Base-by-base conservation (phyloP, 768 basidiomycete genomes). In the Podaxis sp. region DNA sequence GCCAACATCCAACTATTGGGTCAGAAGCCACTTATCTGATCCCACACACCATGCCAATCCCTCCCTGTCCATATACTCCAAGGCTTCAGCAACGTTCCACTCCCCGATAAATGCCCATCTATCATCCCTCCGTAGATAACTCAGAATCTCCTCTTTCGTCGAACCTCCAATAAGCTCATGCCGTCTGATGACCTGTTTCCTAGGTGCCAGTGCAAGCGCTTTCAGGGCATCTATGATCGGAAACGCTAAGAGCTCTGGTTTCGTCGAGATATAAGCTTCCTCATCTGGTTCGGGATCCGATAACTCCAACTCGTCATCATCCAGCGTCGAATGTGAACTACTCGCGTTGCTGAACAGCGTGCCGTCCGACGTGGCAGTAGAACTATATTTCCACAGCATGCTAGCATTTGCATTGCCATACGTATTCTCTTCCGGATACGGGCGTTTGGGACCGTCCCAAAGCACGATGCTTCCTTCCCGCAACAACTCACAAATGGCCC, bases 391-490 rank as follows among this genome's bases (percentile, higher is more conserved):
- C 89, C 89, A 91, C 36, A 89, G 68, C 8, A 69, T 68, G 36
- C 74, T 77, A 4, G 72, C 65, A 33, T 76, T 67, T 9, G 52
- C 65, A 13, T 61, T 63, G 4, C 17, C 46, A 39, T 39, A 46
- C 11, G 64, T 42, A 15, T 57, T 59, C 6, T 65, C 52, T 33
- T 63, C 59, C 0, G 74, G 74, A 58, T 73, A 71, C 1, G 77
- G 70, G 9, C 79, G 77, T 13, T 77, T 75, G 2, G 87, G 84
- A 0, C 89, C 89, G 62, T 90, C 87, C 86, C 89, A 91, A 2
- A 90, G 72, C 0, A 92, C 79, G 62, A 93, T 85, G 60, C 82
- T 84, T n/a, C 92, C 92, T 63, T 92, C 90, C 59, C 84, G 79
- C 54, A 86, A 77, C 22, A 93, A 74, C 69, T 87, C 82, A 19